Base-by-base conservation (phyloP, 768 basidiomycete species). In the Fistulinella prunicolor region DNA sequence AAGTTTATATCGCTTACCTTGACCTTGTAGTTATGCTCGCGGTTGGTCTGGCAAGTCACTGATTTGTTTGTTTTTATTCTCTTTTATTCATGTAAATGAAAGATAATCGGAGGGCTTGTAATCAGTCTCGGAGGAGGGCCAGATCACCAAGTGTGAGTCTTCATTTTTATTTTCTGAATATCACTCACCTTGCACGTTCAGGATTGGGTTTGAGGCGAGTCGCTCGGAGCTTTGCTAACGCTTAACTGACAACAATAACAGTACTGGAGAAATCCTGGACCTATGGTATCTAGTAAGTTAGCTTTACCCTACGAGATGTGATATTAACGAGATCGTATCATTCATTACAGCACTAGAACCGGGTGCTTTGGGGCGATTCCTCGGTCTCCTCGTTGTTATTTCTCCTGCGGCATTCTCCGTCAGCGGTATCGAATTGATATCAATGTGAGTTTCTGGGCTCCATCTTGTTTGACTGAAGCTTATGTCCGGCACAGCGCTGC, bases 381-480 rank as follows among this genome's bases (percentile, higher is more conserved):
- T 62, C 13, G 49, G 57, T n/a, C 23, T 62, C 46, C 59, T 62
- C 24, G 50, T 53, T 23, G 54, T 52, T 9, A 52, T 61, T 3
- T 24, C 50, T 17, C 57, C 60, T 17, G 57, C 54, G 13, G 82
- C 81, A 2, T 93, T 88, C 74, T 87, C 87, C 6, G 85, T 82
- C 72, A 81, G 86, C 58, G 86, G 82, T 32, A 80, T 89, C 73
- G 88, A 91, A 60, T 68, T 86, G 35, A 82, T 89, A 32, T 81
- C 82, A 22, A 77, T 86, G 82, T 82, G 54, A 50, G 75, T 61
- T 24, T 7, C 37, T 43, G 14, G 66, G 19, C 1, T 63, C 26
- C 4, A 14, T 57, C 58, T 40, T n/a, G n/a, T n/a, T n/a, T 14
- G 21, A 30, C 38, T 48, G 37, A 26, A 26, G 42, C 39, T 62